These are phyloP conservation scores for Scedosporium apiospermum DNA, from an alignment of 2,329 filamentous ascomycete genomes.

Conservation along the genomic window DNA sequence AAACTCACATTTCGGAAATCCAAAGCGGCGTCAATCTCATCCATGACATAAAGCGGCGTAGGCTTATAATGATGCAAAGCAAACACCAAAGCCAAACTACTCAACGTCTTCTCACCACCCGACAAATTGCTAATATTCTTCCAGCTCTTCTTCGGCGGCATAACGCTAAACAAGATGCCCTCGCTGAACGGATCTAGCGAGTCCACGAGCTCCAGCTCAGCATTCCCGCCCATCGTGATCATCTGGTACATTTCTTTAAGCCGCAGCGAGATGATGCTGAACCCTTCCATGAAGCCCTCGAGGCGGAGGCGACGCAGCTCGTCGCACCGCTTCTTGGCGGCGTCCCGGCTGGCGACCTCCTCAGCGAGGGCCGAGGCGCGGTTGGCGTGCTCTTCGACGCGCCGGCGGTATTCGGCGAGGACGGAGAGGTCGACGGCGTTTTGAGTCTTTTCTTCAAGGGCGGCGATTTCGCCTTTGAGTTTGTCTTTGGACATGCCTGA, in stretches of 20 bases:
- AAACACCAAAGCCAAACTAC: conserved; percentile 90
- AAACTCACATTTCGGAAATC: conserved; percentile 91
- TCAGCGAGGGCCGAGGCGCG: conserved; percentile 76
- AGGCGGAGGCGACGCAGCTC: conserved; percentile 82
- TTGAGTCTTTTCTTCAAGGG: conserved; percentile 61
- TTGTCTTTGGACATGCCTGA: conserved; percentile 54
- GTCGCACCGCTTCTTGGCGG: conserved; percentile 85
- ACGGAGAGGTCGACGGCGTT: conserved; percentile 86
- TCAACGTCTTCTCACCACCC: conserved; percentile 95
- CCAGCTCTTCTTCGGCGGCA: conserved; percentile 99
- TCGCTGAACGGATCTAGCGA: conserved; percentile 94
- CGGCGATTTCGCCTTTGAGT: conserved; percentile 52
- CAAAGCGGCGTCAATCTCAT: conserved; percentile 95
- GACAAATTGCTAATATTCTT: conserved; percentile 97
- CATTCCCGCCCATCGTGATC: conserved; percentile 99
- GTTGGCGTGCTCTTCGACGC: conserved; percentile 71
- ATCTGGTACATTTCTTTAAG: conserved; percentile 99
- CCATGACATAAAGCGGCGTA: conserved; percentile 97
- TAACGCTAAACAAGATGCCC: conserved; percentile 93
- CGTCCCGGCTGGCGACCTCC: conserved; percentile 69
- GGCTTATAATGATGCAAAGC: conserved; percentile 97
- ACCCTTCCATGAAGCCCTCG: conserved; percentile 97
- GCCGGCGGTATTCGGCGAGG: conserved; percentile 76
- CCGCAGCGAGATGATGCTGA: conserved; percentile 83
- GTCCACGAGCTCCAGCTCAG: conserved; percentile 93